A percentile compares a stretch with the other conserved stretches of the same genome.
phyloP scores from a whole-genome alignment of 2,329 filamentous ascomycete species.

The Fusarium hostae region DNA sequence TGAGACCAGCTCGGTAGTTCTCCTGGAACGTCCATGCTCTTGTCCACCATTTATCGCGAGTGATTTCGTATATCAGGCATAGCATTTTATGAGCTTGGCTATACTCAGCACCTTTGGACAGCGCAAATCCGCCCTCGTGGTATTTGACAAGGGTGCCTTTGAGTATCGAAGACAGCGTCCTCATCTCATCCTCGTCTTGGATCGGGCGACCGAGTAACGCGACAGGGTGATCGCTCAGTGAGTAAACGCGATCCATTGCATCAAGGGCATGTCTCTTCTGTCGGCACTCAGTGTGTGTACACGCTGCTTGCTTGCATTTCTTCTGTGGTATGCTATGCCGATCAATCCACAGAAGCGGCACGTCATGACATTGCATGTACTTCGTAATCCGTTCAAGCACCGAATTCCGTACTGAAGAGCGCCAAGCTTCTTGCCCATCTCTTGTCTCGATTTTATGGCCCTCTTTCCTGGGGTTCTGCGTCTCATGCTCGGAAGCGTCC shows the following conservation, averaged over 20 bases:
- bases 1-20: slow-evolving; percentile 45
- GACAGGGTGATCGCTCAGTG: slow-evolving; percentile 45
- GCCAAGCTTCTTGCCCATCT: not conserved
- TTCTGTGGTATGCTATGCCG: slow-evolving; percentile 44
- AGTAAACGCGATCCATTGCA: slow-evolving; percentile 50
- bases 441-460: slow-evolving; percentile 18
- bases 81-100: slow-evolving; percentile 30
- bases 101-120: slow-evolving; percentile 2
- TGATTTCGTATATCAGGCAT: slow-evolving; percentile 40
- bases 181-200: slow-evolving; percentile 8
- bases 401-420: slow-evolving; percentile 41
- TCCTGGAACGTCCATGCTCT: slow-evolving; percentile 51
- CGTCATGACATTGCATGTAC: slow-evolving; percentile 39
- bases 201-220: slow-evolving; percentile 44
- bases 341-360: slow-evolving; percentile 47
- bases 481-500: slow-evolving; percentile 26
- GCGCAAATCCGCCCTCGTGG: slow-evolving; percentile 3
- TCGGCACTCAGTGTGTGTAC: slow-evolving; percentile 32
- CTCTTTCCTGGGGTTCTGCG: not conserved
- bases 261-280: slow-evolving; percentile 44
- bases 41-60: slow-evolving; percentile 45
- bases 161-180: slow-evolving; percentile 28
- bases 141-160: slow-evolving; percentile 30
- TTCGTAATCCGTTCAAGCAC: slow-evolving; percentile 37
- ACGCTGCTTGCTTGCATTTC: slow-evolving; percentile 26